Conservation (phyloP, 2,329 filamentous ascomycete species). For the Fusarium albosuccineum region DNA sequence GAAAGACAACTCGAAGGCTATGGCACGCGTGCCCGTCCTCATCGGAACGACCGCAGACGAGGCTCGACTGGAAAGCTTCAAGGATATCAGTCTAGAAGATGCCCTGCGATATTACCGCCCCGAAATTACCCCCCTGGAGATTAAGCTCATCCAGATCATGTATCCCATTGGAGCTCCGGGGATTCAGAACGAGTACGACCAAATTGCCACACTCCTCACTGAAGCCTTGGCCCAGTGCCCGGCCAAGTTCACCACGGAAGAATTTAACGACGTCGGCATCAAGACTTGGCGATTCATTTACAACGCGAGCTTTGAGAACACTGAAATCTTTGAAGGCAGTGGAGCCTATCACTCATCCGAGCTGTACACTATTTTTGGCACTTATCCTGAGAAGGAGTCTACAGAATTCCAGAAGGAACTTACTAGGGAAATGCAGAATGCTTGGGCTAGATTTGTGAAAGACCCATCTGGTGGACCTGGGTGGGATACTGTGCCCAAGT, state of each 20-base stretch:
- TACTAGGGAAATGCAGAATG: slow-evolving; percentile 44
- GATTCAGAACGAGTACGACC: slow-evolving; percentile 35
- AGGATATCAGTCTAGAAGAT: not conserved
- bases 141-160: slow-evolving; percentile 16
- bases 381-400: slow-evolving; percentile 34
- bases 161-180: slow-evolving; percentile 35
- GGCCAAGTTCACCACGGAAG: slow-evolving; percentile 44
- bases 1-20: not conserved
- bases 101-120: slow-evolving; percentile 5
- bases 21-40: slow-evolving; percentile 44
- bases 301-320: slow-evolving; percentile 63
- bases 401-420: slow-evolving; percentile 39
- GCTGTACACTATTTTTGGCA: slow-evolving; percentile 59
- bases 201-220: slow-evolving; percentile 33
- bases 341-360: slow-evolving; percentile 63
- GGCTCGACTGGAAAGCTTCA: slow-evolving; percentile 25
- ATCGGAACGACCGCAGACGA: slow-evolving; percentile 43
- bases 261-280: slow-evolving; percentile 50
- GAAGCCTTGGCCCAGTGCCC: slow-evolving; percentile 43
- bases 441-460: slow-evolving; percentile 49
- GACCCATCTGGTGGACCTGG: slow-evolving; percentile 43
- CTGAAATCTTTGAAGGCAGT: slow-evolving; percentile 51
- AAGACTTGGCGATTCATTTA: slow-evolving; percentile 61
- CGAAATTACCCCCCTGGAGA: not conserved
- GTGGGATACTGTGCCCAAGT: slow-evolving; percentile 38